Evolutionary conservation across 306 rosid species (phyloP), one percentile per base, ranked within the genome.

Genomic region (Lathyrus sativus): DNA sequence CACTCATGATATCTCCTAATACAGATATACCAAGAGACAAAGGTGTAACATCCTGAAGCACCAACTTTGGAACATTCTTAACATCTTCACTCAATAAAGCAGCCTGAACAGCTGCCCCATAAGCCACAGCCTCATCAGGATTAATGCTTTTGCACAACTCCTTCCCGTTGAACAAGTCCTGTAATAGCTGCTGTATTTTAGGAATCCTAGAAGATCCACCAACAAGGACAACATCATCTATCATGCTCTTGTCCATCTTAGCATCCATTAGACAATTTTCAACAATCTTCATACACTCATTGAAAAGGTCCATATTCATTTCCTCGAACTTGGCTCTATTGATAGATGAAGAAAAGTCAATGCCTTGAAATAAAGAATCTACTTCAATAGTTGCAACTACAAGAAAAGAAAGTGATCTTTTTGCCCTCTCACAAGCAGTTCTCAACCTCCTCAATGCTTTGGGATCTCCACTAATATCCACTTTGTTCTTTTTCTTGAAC

Each of bases 21-120:
- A 8, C 3, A 3, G 3, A 3, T 0, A 54, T 7, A 7, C 85
- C 87, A 0, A 67, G 82, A 0, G 90, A 86, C 18, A 86, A 61
- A 0, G 90, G 88, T 0, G 82, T 80, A 4, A 83, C 88, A 55
- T 86, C 88, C 37, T 61, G 63, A 2, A 86, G 64, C 15, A 76
- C 38, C 12, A 86, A 19, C 26, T 76, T 75, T 50, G 73, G 82
- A 11, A 78, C 42, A 58, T n/a, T 58, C 0, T 31, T 58, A 28
- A 56, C 0, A 19, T 7, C 41, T 6, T 29, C 62, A 39, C 37
- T 62, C 64, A 62, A 53, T 39, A 14, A 0, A 49, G 35, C 7
- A 73, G 77, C 64, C 4, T 62, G 71, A 11, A 73, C 37, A 26
- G 71, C 71, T 2, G 77, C 71, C 19, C 77, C 77, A 41, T 15